Percentiles rank a stretch among this genome's conserved stretches.
phyloP scores from a whole-genome alignment of 805 yeast genomes.

The Kodamaea nitidulidarum region DNA sequence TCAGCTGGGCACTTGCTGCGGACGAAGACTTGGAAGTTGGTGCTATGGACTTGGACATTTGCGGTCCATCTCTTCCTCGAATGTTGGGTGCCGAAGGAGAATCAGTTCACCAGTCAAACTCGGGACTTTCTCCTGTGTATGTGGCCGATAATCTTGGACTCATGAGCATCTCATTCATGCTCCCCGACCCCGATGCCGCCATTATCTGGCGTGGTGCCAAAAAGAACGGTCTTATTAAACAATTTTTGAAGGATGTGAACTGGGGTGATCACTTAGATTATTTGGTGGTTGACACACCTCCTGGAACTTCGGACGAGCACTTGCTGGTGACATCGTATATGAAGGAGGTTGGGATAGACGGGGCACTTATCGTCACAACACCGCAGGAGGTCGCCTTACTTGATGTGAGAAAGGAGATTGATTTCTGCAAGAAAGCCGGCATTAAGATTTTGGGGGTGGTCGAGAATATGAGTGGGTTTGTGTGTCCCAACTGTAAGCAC shows the following conservation, averaged over 20 bases:
- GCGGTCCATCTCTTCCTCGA: slow-evolving; percentile 94
- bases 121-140: slow-evolving; percentile 97
- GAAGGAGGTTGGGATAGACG: slow-evolving; percentile 89
- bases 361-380: slow-evolving; percentile 91
- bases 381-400: slow-evolving; percentile 96
- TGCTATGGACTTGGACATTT: slow-evolving; percentile 94
- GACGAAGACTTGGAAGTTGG: slow-evolving; percentile 80
- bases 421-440: slow-evolving; percentile 88
- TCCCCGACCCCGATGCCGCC: slow-evolving; percentile 90
- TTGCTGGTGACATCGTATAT: slow-evolving; percentile 81
- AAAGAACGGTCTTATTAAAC: slow-evolving; percentile 88
- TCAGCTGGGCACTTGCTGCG: slow-evolving; percentile 94
- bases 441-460: slow-evolving; percentile 85
- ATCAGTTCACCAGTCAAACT: slow-evolving; percentile 77
- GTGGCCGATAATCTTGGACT: slow-evolving; percentile 92
- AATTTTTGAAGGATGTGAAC: slow-evolving; percentile 88
- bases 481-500: slow-evolving; percentile 90
- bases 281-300: slow-evolving; percentile 92
- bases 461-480: slow-evolving; percentile 98
- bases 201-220: slow-evolving; percentile 98
- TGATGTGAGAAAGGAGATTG: slow-evolving; percentile 94
- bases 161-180: slow-evolving; percentile 93
- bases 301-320: slow-evolving; percentile 98
- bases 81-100: slow-evolving; percentile 93
- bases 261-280: slow-evolving; percentile 87